Evolutionary conservation across 805 yeast genomes (phyloP).

Genomic region (Saccharomycopsis olivae): DNA sequence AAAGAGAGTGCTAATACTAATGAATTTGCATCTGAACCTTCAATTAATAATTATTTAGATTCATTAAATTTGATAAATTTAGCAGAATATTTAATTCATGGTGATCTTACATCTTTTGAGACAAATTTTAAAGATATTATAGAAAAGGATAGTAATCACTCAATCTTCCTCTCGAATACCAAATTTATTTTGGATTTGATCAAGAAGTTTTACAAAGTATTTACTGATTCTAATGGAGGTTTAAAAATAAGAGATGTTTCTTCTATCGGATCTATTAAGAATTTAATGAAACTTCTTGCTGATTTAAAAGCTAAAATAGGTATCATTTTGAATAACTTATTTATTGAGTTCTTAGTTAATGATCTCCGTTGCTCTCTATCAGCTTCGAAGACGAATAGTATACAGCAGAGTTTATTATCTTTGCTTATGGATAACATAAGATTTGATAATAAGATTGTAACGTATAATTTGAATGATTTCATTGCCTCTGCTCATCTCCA

Average conservation of each 20-base stretch:
- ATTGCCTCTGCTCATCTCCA: constrained; percentile 18
- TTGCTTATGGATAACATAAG: constrained; percentile 20
- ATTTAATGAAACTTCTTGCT: constrained; percentile 40
- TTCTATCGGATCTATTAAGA: constrained; percentile 20
- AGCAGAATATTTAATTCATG: constrained; percentile 48
- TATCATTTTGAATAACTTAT: constrained; percentile 48
- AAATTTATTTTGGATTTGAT: constrained; percentile 15
- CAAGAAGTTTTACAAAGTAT: constrained; percentile 26
- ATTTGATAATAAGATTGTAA: constrained; percentile 24
- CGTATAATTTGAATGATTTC: constrained; percentile 30
- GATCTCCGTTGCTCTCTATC: constrained; percentile 56
- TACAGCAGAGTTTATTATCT: constrained; percentile 34
- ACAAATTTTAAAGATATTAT: constrained; percentile 31
- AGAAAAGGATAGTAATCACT: constrained; percentile 14
- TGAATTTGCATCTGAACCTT: neutral
- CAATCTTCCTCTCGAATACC: constrained; percentile 18
- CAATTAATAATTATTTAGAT: constrained; percentile 23
- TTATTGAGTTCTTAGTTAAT: constrained; percentile 42
- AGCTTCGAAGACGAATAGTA: constrained; percentile 30
- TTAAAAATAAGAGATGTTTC: constrained; percentile 28
- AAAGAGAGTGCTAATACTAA: constrained; percentile 22
- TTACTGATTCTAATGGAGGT: constrained; percentile 24
- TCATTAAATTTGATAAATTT: constrained; percentile 50
- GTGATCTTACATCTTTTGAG: constrained; percentile 34
- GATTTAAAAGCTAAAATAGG: constrained; percentile 57